These are phyloP conservation scores for Pythium apleroticum DNA, from an alignment of 352 stramenopile genomes.

Conservation along the genomic window DNA sequence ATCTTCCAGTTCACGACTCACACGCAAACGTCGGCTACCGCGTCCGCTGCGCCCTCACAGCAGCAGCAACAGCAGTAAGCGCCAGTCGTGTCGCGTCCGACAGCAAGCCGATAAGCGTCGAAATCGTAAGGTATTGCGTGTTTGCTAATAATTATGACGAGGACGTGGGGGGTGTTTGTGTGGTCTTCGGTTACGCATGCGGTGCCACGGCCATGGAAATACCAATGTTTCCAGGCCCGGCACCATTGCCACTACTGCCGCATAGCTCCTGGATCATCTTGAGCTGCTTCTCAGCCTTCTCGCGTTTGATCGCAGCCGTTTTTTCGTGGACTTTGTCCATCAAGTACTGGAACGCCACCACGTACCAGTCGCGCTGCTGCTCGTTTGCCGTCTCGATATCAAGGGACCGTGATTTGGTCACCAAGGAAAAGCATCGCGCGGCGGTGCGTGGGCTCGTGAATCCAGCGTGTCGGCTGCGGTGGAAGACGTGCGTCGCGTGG, in stretches of 20 bases:
- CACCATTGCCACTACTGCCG: slow-evolving; percentile 20
- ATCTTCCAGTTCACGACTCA: slow-evolving; percentile 40
- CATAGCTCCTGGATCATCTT: slow-evolving; percentile 78
- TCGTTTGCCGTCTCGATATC: slow-evolving; percentile 78
- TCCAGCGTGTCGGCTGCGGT: slow-evolving; percentile 37
- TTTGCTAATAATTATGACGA: slow-evolving; percentile 26
- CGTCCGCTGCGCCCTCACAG: background rate
- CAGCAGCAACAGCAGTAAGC: background rate
- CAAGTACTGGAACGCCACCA: slow-evolving; percentile 84
- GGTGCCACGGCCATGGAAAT: slow-evolving; percentile 21
- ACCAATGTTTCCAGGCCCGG: slow-evolving; percentile 23
- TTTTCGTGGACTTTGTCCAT: slow-evolving; percentile 87
- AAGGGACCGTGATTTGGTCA: slow-evolving; percentile 60
- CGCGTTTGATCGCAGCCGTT: slow-evolving; percentile 68
- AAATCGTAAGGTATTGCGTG: slow-evolving; percentile 1
- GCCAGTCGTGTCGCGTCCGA: background rate
- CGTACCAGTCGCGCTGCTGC: slow-evolving; percentile 80
- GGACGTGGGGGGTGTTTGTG: background rate
- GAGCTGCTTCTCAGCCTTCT: slow-evolving; percentile 76
- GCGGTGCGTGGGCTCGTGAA: slow-evolving; percentile 32
- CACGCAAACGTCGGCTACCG: background rate
- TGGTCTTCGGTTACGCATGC: slow-evolving; percentile 19
- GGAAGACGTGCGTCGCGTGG: slow-evolving; percentile 65
- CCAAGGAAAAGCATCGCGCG: slow-evolving; percentile 67
- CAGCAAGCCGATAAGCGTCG: background rate